Evolutionary conservation across 2,329 filamentous ascomycete species (phyloP).

Genomic region (Fusarium tupiense): DNA sequence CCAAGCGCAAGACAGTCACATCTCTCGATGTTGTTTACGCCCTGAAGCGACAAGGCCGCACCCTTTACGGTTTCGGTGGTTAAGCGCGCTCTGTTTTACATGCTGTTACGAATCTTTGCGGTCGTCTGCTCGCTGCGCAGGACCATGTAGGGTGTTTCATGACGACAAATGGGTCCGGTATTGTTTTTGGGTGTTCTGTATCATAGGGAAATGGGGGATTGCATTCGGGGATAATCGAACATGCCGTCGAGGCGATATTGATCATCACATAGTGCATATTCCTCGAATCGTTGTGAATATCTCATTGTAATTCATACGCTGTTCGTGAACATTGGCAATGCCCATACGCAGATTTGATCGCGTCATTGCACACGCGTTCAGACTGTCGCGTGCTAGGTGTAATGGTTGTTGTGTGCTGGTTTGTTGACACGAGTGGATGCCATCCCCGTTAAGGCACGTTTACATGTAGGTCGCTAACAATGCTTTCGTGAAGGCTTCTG

Average conservation of each 20-base stretch:
- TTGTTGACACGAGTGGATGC: neutral
- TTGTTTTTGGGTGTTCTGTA: slow-evolving; percentile 57
- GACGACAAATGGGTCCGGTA: slow-evolving; percentile 55
- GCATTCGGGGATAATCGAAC: slow-evolving; percentile 49
- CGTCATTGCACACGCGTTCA: neutral
- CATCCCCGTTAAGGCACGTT: neutral
- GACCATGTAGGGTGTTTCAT: slow-evolving; percentile 51
- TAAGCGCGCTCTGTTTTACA: slow-evolving; percentile 58
- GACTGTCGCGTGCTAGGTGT: neutral
- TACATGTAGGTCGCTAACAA: neutral
- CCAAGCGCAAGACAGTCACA: slow-evolving; percentile 83
- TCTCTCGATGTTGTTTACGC: slow-evolving; percentile 76
- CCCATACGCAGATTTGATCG: neutral
- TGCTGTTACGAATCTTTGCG: slow-evolving; percentile 51
- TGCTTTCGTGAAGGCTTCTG: neutral
- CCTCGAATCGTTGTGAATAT: neutral
- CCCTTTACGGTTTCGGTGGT: slow-evolving; percentile 90
- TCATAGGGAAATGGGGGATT: slow-evolving; percentile 55
- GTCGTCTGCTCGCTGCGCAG: slow-evolving; percentile 25
- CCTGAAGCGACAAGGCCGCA: slow-evolving; percentile 76
- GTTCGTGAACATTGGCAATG: neutral
- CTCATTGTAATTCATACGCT: rapidly evolving
- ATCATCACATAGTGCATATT: slow-evolving; percentile 8
- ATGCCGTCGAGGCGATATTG: slow-evolving; percentile 41
- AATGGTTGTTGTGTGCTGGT: too few relatives aligned